Evolutionary conservation across 2,329 filamentous ascomycete genomes (phyloP).

Genomic region (Leptographium lundbergii): DNA sequence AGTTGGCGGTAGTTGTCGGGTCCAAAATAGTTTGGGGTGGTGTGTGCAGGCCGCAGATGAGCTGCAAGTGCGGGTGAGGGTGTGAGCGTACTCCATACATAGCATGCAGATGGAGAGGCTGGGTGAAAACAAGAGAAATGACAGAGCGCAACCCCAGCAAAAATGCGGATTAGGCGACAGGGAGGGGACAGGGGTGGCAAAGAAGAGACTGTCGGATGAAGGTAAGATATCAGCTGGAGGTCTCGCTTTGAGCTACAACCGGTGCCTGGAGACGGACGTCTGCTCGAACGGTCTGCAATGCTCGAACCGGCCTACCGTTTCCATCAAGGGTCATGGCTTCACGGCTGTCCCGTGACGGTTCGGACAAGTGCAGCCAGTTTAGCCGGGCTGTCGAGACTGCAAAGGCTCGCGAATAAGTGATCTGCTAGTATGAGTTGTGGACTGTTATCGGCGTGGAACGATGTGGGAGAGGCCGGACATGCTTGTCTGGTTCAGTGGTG

Average conservation of each 20-base stretch:
- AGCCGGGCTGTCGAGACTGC: not conserved
- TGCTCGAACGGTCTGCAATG: not conserved
- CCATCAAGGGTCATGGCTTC: not conserved
- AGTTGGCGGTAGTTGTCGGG: slow-evolving; percentile 2
- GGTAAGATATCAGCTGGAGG: not conserved
- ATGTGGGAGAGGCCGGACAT: not conserved
- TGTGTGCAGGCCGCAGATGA: not conserved
- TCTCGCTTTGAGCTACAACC: not conserved
- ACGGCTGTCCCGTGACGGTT: not conserved
- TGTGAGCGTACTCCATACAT: not conserved
- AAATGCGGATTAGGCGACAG: not conserved
- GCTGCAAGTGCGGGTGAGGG: not conserved
- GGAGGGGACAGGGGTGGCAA: not conserved
- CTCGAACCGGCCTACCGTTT: not conserved
- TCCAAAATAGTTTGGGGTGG: not conserved
- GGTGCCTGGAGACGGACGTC: not conserved
- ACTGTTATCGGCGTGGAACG: not conserved
- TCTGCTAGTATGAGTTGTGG: not conserved
- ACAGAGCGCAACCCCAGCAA: not conserved
- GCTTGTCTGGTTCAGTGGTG: not conserved
- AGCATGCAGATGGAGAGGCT: not conserved
- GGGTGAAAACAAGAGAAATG: not conserved
- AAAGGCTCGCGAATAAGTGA: not conserved
- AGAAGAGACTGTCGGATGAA: not conserved
- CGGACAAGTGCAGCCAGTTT: not conserved